Conservation (phyloP, 108 stramenopile species). For the Tribonema minus region DNA sequence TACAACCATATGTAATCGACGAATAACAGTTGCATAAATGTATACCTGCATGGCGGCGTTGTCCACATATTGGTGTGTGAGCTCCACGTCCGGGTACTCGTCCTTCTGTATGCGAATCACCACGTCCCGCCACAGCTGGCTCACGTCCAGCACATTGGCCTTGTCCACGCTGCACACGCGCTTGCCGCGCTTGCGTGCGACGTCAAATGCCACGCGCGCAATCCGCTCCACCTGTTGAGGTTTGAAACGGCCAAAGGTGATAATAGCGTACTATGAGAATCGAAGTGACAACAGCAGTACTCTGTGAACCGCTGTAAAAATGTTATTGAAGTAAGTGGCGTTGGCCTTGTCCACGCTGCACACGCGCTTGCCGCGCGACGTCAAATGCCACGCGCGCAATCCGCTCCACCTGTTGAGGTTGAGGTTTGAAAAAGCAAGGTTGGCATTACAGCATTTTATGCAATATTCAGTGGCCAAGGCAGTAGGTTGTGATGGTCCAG, state of each 20-base stretch:
- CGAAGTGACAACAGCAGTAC: not conserved
- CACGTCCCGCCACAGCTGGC: slow-evolving; percentile 93
- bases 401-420: no score
- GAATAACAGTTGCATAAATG: no score
- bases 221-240: slow-evolving; percentile 47
- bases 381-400: slow-evolving; percentile 62
- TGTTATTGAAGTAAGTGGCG: slow-evolving; percentile 91
- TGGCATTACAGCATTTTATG: no score
- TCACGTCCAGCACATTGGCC: slow-evolving; percentile 97
- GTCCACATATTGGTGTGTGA: slow-evolving; percentile 97
- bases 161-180: slow-evolving; percentile 96
- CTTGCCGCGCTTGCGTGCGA: slow-evolving; percentile 81
- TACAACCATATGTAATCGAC: no score
- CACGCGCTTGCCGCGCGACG: slow-evolving; percentile 83
- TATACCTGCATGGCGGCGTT: slow-evolving; percentile 86
- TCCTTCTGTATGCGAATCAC: slow-evolving; percentile 76
- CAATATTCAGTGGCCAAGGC: no score
- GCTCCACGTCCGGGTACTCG: slow-evolving; percentile 79
- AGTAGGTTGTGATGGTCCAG: no score
- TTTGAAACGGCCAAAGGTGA: no score
- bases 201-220: slow-evolving; percentile 64
- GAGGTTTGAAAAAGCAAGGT: no score
- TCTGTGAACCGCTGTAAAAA: no score
- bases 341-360: slow-evolving; percentile 99
- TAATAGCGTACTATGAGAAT: no score